phyloP scores from a whole-genome alignment of 768 basidiomycete species.

The Candolleomyces eurysporus region DNA sequence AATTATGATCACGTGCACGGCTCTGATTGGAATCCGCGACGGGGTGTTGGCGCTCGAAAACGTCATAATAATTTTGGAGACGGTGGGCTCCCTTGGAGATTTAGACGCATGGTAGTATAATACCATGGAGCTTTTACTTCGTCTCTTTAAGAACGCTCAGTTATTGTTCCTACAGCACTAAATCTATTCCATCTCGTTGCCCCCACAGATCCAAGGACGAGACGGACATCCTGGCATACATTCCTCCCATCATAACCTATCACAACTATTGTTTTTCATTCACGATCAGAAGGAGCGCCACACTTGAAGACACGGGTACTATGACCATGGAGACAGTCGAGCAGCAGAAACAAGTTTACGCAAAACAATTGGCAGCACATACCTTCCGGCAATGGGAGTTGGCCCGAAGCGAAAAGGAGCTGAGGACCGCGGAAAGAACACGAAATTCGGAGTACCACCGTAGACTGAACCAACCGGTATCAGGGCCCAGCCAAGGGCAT shows the following conservation, averaged over 20 bases:
- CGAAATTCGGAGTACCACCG: background rate
- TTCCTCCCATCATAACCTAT: no score
- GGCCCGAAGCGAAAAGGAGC: slow-evolving; percentile 15
- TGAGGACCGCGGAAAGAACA: background rate
- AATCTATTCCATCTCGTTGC: background rate
- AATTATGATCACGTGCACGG: background rate
- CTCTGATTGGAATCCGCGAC: background rate
- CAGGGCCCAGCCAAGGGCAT: background rate
- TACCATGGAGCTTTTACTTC: background rate
- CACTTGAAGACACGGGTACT: background rate
- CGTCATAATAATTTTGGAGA: background rate
- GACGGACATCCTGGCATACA: background rate
- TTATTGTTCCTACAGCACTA: no score
- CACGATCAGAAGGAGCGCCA: background rate
- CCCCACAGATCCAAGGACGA: background rate
- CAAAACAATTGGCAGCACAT: slow-evolving; percentile 38
- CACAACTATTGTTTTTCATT: background rate
- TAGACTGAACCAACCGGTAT: background rate
- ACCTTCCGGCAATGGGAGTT: slow-evolving; percentile 42
- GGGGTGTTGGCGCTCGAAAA: background rate
- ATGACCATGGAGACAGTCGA: slow-evolving; percentile 29
- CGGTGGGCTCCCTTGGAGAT: background rate
- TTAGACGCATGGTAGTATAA: background rate
- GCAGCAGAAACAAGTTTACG: slow-evolving; percentile 37
- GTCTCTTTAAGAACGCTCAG: background rate